Evolutionary conservation across 371 early-diverging fungal species (phyloP), one percentile per base, ranked within the genome.

Genomic region (Actinomucor elegans): DNA sequence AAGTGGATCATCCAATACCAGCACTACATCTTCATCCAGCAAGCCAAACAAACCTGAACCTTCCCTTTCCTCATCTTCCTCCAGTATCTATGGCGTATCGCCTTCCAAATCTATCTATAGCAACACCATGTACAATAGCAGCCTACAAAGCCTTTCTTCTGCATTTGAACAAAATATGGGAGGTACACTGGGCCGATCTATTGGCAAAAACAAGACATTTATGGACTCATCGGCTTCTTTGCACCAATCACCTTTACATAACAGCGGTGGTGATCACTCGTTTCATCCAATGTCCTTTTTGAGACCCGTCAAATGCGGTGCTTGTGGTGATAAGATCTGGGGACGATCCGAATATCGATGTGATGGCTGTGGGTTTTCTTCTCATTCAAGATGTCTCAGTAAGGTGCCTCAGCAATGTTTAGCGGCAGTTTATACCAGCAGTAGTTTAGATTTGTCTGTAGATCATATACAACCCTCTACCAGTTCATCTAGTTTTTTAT

Each of bases 311-410:
- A 87, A 87, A 20, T 94, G 96, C 57, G 92, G 91, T 43, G 75
- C 67, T 23, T 96, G 96, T 52, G 72, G 76, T 12, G 96, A 95
- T 36, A 90, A 90, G 48, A 78, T 95, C 28, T 91, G 94, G 91
- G 90, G 92, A 14, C 66, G 86, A 2, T 84, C 83, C n/a, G 92
- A 92, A 51, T 66, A 87, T 51, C 70, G 85, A 6, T 96, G 97
- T 71, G 81, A 83, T 28, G 67, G 79, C 4, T 74, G 75, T 57
- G 66, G 68, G 9, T 66, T 52, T n/a, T 46, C 58, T 5, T 44
- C 55, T 28, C 75, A 74, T 37, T 37, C 61, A 9, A 57, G 64
- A 29, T 78, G 78, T 51, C 34, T 73, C 0, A 48, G 43, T 23
- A 55, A 73, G 20, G 64, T 72, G 3, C 66, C 78, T 5, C 61